phyloP scores from a whole-genome alignment of 805 yeast species.

The Teunomyces tritomae region DNA sequence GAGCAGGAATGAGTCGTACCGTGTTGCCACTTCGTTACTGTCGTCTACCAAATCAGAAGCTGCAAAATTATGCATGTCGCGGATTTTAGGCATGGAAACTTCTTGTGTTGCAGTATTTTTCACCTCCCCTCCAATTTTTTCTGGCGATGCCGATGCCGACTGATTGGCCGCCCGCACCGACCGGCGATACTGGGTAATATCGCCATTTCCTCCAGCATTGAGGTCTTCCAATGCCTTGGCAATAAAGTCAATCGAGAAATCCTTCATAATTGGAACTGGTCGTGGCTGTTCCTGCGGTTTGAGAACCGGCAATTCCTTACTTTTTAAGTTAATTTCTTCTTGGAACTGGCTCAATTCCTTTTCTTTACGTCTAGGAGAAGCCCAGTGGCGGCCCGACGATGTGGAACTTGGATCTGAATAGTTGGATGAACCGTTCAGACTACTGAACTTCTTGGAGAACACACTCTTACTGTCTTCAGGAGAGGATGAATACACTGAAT shows the following conservation, averaged over 20 bases:
- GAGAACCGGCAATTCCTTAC: conserved; percentile 26
- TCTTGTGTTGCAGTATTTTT: conserved; percentile 15
- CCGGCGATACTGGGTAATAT: conserved; percentile 37
- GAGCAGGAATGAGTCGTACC: conserved; percentile 33
- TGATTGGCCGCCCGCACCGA: conserved; percentile 29
- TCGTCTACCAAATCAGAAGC: conserved; percentile 36
- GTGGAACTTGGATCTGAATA: conserved; percentile 39
- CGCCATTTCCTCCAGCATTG: conserved; percentile 45
- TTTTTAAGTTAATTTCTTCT: conserved; percentile 35
- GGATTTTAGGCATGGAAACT: conserved; percentile 11
- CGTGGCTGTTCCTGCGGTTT: conserved; percentile 6
- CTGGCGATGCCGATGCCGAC: background rate
- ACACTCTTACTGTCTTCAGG: conserved; percentile 19
- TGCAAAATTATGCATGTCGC: conserved; percentile 10
- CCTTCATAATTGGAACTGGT: conserved; percentile 37
- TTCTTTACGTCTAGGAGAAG: conserved; percentile 40
- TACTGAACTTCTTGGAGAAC: conserved; percentile 12
- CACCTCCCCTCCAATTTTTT: background rate
- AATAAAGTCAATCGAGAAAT: conserved; percentile 44
- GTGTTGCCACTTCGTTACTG: conserved; percentile 33
- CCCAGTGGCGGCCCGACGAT: conserved; percentile 34
- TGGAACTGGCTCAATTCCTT: conserved; percentile 33
- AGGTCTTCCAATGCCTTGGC: conserved; percentile 47
- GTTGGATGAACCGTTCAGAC: conserved; percentile 19
- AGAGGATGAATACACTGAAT: conserved; percentile 10